phyloP scores from a whole-genome alignment of 1,284 basidiomycete genomes.

The Melampsora abietis-canadensis region DNA sequence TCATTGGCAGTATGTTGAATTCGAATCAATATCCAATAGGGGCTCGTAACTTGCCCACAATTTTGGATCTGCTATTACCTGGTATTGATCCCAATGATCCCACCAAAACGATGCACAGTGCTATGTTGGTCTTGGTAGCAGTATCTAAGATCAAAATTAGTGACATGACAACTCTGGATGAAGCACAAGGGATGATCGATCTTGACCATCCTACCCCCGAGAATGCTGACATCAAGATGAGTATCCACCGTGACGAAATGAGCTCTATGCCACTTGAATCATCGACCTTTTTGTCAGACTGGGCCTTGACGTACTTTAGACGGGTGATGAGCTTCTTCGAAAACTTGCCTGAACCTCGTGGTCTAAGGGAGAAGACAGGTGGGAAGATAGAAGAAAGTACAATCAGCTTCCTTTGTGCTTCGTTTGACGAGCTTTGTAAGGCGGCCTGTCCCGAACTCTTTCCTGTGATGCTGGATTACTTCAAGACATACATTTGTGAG shows the following conservation, averaged over 20 bases:
- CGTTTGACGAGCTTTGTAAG: constrained; percentile 51
- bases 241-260: constrained; percentile 44
- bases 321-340: constrained; percentile 83
- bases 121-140: constrained; percentile 51
- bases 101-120: constrained; percentile 68
- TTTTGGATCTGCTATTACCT: constrained; percentile 84
- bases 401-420: constrained; percentile 69
- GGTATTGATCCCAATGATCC: constrained; percentile 94
- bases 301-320: constrained; percentile 82
- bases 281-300: constrained; percentile 77
- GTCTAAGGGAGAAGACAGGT: constrained; percentile 64
- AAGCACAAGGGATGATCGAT: constrained; percentile 44
- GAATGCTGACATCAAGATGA: constrained; percentile 44
- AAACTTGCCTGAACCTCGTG: constrained; percentile 72
- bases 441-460: constrained; percentile 50
- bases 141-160: constrained; percentile 69
- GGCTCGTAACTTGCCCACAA: constrained; percentile 79
- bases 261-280: constrained; percentile 58
- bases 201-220: constrained; percentile 43
- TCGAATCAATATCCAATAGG: constrained; percentile 74
- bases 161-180: constrained; percentile 62
- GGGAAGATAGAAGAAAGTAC: constrained; percentile 81
- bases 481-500: constrained; percentile 35
- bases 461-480: constrained; percentile 18
- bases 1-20: constrained; percentile 73